Conservation (phyloP, 306 rosid genomes). For the Inga oerstediana region DNA sequence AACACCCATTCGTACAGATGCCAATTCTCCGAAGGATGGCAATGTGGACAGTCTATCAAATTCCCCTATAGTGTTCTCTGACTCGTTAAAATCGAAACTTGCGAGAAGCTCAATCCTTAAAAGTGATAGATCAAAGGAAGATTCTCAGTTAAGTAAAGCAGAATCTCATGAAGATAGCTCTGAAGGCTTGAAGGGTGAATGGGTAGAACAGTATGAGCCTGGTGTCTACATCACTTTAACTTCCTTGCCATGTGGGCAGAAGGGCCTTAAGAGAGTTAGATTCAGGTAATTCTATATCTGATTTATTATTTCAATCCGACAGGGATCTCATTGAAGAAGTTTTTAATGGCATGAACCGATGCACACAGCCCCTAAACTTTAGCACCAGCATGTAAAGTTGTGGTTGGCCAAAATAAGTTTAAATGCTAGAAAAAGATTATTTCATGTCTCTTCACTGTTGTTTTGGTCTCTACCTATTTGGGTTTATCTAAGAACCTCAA, state of each 20-base stretch:
- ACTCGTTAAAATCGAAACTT: constrained; percentile 52
- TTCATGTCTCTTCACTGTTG: neutral
- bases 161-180: constrained; percentile 44
- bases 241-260: constrained; percentile 59
- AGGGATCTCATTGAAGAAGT: neutral
- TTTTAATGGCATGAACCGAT: neutral
- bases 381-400: neutral
- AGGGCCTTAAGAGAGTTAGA: constrained; percentile 77
- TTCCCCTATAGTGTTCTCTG: constrained; percentile 66
- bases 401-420: neutral
- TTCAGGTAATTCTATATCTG: constrained; percentile 55
- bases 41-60: constrained; percentile 49
- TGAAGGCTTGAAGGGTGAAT: constrained; percentile 50
- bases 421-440: neutral
- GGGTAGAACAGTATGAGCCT: constrained; percentile 75
- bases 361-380: neutral
- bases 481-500: neutral
- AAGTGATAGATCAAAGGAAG: constrained; percentile 37
- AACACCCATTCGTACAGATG: constrained; percentile 47
- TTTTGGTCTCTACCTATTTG: neutral
- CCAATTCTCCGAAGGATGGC: constrained; percentile 43
- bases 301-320: constrained; percentile 4
- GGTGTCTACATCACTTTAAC: constrained; percentile 83
- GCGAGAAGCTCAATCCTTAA: constrained; percentile 46
- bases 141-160: constrained; percentile 29